Conservation (phyloP, 306 rosid genomes). For the Vicia villosa region DNA sequence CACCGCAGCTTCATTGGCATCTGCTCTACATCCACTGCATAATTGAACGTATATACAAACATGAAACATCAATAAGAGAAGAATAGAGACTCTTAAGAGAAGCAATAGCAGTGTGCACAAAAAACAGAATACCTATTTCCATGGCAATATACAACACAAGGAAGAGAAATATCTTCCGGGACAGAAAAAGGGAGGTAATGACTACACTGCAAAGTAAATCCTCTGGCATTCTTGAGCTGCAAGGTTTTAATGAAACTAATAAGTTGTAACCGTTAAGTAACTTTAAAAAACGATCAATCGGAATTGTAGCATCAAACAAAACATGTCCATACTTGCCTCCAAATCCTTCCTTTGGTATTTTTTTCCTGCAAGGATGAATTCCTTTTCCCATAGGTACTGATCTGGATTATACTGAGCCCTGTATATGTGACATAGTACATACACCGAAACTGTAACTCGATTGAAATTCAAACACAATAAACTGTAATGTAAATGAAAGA, state of each 20-base stretch:
- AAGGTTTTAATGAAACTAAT: slow-evolving; percentile 21
- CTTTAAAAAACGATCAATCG: slow-evolving; percentile 24
- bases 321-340: slow-evolving; percentile 92
- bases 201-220: slow-evolving; percentile 78
- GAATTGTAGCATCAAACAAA: slow-evolving; percentile 24
- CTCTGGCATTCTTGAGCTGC: slow-evolving; percentile 90
- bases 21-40: slow-evolving; percentile 97
- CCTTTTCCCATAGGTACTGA: slow-evolving; percentile 90
- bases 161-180: slow-evolving; percentile 77
- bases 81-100: neutral
- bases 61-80: neutral
- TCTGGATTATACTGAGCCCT: slow-evolving; percentile 97
- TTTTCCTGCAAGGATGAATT: slow-evolving; percentile 85
- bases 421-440: slow-evolving; percentile 41
- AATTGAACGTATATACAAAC: slow-evolving; percentile 38
- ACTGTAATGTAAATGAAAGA: slow-evolving; percentile 3
- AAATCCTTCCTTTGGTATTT: slow-evolving; percentile 84
- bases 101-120: slow-evolving; percentile 7
- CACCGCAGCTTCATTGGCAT: slow-evolving; percentile 93
- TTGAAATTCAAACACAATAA: neutral
- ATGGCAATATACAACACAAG: slow-evolving; percentile 96
- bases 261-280: slow-evolving; percentile 29
- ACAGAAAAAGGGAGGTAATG: slow-evolving; percentile 87
- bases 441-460: slow-evolving; percentile 18
- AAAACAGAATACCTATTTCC: slow-evolving; percentile 78